Evolutionary conservation across 257 asterid genomes (phyloP).

Genomic region (Paraleonurus japonicus): DNA sequence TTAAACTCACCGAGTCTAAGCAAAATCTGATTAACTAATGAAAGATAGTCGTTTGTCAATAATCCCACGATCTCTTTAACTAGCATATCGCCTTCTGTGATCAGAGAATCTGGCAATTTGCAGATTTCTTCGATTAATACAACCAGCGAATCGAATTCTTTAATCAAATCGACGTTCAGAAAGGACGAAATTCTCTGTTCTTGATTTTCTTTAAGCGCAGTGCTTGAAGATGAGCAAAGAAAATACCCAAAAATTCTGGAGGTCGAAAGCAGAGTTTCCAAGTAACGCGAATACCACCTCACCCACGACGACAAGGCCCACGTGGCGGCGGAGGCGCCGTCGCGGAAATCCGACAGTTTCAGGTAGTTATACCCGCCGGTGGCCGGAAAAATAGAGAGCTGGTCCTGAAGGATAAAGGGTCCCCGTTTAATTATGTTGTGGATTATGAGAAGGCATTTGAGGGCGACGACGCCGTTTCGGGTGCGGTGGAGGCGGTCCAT

Average conservation of each 20-base stretch:
- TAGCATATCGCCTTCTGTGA: conserved; percentile 40
- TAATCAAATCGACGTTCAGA: conserved; percentile 50
- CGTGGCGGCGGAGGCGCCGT: conserved; percentile 52
- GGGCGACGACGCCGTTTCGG: conserved; percentile 59
- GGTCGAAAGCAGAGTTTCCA: conserved; percentile 56
- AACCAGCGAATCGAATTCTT: conserved; percentile 53
- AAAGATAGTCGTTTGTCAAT: conserved; percentile 43
- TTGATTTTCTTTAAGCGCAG: conserved; percentile 31
- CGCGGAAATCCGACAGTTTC: conserved; percentile 72
- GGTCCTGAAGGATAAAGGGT: conserved; percentile 86
- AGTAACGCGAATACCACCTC: conserved; percentile 69
- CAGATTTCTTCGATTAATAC: conserved; percentile 48
- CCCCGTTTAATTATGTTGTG: conserved; percentile 75
- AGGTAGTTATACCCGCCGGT: conserved; percentile 72
- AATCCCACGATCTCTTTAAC: conserved; percentile 45
- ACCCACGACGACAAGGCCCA: conserved; percentile 72
- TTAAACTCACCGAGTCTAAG: conserved; percentile 55
- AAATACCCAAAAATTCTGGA: conserved; percentile 63
- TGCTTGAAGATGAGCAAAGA: conserved; percentile 41
- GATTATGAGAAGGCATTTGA: conserved; percentile 62
- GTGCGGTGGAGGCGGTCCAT: conserved; percentile 86
- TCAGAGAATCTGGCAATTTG: conserved; percentile 45
- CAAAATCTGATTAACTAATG: conserved; percentile 49
- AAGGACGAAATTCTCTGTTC: conserved; percentile 46
- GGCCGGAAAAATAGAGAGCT: conserved; percentile 66